Conservation (phyloP, 164 flowering plant genomes). For the Annona squamosa region DNA sequence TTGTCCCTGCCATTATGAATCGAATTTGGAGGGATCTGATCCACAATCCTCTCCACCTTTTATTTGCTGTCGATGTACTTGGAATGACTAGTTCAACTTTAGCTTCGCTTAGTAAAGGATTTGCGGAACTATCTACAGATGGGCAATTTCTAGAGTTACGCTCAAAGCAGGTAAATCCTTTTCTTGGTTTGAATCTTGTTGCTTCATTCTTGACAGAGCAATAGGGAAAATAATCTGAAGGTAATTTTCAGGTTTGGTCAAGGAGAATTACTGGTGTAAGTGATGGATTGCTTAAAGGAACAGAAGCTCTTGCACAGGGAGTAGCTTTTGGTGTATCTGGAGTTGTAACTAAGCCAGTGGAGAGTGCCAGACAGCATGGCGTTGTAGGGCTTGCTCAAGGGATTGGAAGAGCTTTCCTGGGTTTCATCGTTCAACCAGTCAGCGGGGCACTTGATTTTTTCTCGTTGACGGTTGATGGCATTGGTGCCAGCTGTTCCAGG, state of each 20-base stretch:
- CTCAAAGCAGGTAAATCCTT: slow-evolving; percentile 64
- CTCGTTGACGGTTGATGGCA: slow-evolving; percentile 92
- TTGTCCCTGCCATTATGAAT: slow-evolving; percentile 70
- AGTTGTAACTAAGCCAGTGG: slow-evolving; percentile 88
- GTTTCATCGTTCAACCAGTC: slow-evolving; percentile 84
- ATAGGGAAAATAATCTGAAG: neutral
- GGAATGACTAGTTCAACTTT: slow-evolving; percentile 99
- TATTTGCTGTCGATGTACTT: slow-evolving; percentile 90
- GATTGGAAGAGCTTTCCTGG: slow-evolving; percentile 79
- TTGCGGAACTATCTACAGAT: slow-evolving; percentile 98
- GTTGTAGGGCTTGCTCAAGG: slow-evolving; percentile 89
- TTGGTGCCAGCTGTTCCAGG: slow-evolving; percentile 91
- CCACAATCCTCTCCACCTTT: slow-evolving; percentile 88
- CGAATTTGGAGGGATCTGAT: slow-evolving; percentile 89
- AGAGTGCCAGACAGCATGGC: slow-evolving; percentile 90
- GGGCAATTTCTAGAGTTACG: slow-evolving; percentile 90
- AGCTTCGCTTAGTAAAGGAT: slow-evolving; percentile 93
- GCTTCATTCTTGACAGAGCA: neutral
- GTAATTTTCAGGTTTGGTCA: slow-evolving; percentile 56
- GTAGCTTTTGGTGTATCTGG: slow-evolving; percentile 96
- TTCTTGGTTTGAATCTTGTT: neutral
- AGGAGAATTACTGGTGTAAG: slow-evolving; percentile 91
- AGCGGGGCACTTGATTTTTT: slow-evolving; percentile 96
- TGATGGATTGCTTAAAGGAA: slow-evolving; percentile 88
- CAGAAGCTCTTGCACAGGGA: slow-evolving; percentile 99